Percentiles rank a stretch among this genome's conserved stretches.
Evolutionary conservation across 2,329 filamentous ascomycete species (phyloP).

Genomic region (Aspergillus sp.): DNA sequence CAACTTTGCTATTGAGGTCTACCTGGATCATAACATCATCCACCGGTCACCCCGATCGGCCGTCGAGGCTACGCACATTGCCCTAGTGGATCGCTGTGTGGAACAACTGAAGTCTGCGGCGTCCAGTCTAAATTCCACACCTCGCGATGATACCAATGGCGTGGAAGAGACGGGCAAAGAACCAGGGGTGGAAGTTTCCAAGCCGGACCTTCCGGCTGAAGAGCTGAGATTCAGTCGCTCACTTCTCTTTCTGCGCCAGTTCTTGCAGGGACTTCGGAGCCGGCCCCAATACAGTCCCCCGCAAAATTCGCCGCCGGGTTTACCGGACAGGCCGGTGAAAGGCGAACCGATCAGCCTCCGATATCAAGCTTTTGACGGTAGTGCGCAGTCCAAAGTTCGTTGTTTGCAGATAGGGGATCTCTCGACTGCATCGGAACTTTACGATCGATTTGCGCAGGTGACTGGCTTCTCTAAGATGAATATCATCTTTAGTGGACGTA

Average conservation of each 20-base stretch:
- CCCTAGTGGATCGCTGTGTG: slow-evolving; percentile 72
- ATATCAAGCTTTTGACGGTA: slow-evolving; percentile 71
- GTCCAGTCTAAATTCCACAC: slow-evolving; percentile 51
- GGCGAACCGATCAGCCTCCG: slow-evolving; percentile 67
- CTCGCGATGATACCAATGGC: slow-evolving; percentile 42
- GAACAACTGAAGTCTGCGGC: slow-evolving; percentile 67
- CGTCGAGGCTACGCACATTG: slow-evolving; percentile 62
- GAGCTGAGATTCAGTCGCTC: slow-evolving; percentile 68
- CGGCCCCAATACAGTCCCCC: slow-evolving; percentile 60
- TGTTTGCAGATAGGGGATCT: slow-evolving; percentile 65
- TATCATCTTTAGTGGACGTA: slow-evolving; percentile 67
- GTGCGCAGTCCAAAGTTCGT: slow-evolving; percentile 59
- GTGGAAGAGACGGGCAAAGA: slow-evolving; percentile 54
- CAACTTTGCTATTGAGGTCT: slow-evolving; percentile 69
- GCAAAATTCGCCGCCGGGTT: slow-evolving; percentile 59
- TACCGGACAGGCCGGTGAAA: slow-evolving; percentile 54
- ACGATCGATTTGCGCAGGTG: slow-evolving; percentile 64
- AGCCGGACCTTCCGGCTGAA: slow-evolving; percentile 53
- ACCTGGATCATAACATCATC: slow-evolving; percentile 56
- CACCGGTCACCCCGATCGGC: slow-evolving; percentile 45
- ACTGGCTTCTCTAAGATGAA: slow-evolving; percentile 77
- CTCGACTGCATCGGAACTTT: slow-evolving; percentile 69
- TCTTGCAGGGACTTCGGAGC: slow-evolving; percentile 57
- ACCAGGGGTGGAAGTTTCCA: slow-evolving; percentile 51
- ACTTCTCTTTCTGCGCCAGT: slow-evolving; percentile 65